Conservation (phyloP, 148 eudicot species). For the Spergularia marina region DNA sequence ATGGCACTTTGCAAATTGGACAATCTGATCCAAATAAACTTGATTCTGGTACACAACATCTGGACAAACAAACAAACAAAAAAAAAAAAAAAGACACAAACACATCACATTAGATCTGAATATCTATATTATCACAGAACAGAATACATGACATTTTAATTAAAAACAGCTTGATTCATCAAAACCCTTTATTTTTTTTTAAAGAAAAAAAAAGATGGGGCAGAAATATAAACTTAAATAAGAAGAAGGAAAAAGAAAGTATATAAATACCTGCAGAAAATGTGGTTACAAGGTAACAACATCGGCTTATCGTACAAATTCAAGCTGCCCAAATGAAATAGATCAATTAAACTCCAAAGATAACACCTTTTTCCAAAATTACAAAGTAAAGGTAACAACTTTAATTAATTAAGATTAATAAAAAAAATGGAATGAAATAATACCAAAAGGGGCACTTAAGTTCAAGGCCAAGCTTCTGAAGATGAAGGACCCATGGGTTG, state of each 20-base stretch:
- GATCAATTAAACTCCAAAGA: conserved; percentile 1
- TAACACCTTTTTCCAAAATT: not conserved
- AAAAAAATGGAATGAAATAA: not conserved
- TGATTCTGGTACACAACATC: conserved; percentile 50
- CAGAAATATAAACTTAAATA: not conserved
- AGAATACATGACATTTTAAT: too few relatives aligned
- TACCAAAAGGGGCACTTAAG: conserved; percentile 90
- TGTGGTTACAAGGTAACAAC: conserved; percentile 78
- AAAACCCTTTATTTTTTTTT: too few relatives aligned
- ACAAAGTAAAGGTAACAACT: not conserved
- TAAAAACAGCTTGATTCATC: too few relatives aligned
- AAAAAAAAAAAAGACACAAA: not conserved
- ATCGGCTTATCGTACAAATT: conserved; percentile 56
- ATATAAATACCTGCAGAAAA: conserved; percentile 63
- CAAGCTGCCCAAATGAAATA: conserved; percentile 41
- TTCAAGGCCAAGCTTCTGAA: conserved; percentile 82
- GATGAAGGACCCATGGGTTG: conserved; percentile 71
- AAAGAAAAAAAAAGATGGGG: too few relatives aligned
- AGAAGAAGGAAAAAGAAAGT: not conserved
- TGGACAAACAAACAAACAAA: conserved; percentile 32
- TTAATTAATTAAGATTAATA: not conserved
- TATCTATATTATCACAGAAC: not conserved
- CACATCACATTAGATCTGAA: not conserved
- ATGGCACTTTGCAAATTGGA: conserved; percentile 52
- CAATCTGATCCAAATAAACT: conserved; percentile 47